Base-by-base conservation (phyloP, 164 flowering plant genomes). In the Liquidambar formosana region DNA sequence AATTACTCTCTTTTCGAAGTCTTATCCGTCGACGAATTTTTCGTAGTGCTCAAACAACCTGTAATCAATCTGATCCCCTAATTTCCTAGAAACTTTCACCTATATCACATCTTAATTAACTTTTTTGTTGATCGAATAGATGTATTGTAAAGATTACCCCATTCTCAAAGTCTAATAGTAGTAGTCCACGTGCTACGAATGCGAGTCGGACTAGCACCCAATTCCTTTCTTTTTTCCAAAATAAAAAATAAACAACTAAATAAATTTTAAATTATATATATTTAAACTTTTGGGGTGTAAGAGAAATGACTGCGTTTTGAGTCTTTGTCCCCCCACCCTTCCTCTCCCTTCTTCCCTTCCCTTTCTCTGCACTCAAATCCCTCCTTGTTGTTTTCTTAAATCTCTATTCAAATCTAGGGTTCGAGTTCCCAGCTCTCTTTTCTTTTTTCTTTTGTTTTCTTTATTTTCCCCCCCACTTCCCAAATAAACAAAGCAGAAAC, bases 281-380 rank as follows among this genome's bases (percentile, higher is more conserved):
- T 67, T 72, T 74, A 72, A 70, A 68, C 71, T 60, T 74, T 65
- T 44, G n/a, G 44, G 59, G 68, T 74, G 75, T 9, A 61, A 28
- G 75, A 68, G 70, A 73, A 75, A 79, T 72, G 81, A 79, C 83
- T 79, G 80, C 79, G 71, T 75, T 71, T 79, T 73, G 68, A 63
- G 70, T 68, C 77, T 48, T 60, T 75, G 62, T 74, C 72, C 46
- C 70, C 60, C 61, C 52, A 9, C 46, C 46, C 68, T 46, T 46
- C 52, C 21, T 21, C 25, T 21, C 57, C 48, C 33, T 64, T 22
- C 45, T 61, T 44, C 28, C 57, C 68, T 45, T 59, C 67, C 67
- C 85, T 75, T 83, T 68, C 80, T 73, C 81, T 79, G 75, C 75
- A 75, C 83, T 77, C 81, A 44, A 59, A 22, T 0, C 60, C 75